Base-by-base conservation (phyloP, 129 eudicot species). In the Pittosporum tobira region DNA sequence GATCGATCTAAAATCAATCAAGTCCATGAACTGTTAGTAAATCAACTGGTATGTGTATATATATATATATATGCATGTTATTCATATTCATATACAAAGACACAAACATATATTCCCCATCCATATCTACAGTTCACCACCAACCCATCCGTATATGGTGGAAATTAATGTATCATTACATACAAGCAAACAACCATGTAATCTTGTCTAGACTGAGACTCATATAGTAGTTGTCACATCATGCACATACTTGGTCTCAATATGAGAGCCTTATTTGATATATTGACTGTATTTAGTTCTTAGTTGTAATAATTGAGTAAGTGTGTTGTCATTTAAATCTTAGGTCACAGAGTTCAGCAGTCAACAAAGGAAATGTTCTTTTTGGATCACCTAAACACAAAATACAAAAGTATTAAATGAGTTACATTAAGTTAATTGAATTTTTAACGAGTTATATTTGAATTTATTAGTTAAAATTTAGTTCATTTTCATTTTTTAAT, bases 1-100 rank as follows among this genome's bases (percentile, higher is more conserved):
- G 24, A n/a, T n/a, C n/a, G 24, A 29, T 48, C 44, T 52, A 29
- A 53, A 64, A 60, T 67, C 72, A 72, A 20, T 68, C 69, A 73
- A 55, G 23, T 73, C 75, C 38, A 26, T 57, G 57, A 61, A 62
- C 6, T 40, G 43, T 34, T 61, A 30, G 13, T 27, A n/a, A 18
- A 28, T 52, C 13, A 52, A 52, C 58, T 26, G 22, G 45, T 14
- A 4, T 6, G 4, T 45, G n/a, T 45, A 52, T 18, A 52, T 52
- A 23, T 13, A 16, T 27, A 2, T 29, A 6, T 1, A n/a, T 8
- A 8, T n/a, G 36, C 22, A 15, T 26, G 1, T 16, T 47, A 10
- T 22, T 49, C 27, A 48, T 49, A 49, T 22, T 21, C 2, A 49
- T 2, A 25, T 23, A 10, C 1, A 20, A 0, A 25, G 0, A 54